Evolutionary conservation across 345 rosid species (phyloP).

Genomic region (Eucalyptus pumila): DNA sequence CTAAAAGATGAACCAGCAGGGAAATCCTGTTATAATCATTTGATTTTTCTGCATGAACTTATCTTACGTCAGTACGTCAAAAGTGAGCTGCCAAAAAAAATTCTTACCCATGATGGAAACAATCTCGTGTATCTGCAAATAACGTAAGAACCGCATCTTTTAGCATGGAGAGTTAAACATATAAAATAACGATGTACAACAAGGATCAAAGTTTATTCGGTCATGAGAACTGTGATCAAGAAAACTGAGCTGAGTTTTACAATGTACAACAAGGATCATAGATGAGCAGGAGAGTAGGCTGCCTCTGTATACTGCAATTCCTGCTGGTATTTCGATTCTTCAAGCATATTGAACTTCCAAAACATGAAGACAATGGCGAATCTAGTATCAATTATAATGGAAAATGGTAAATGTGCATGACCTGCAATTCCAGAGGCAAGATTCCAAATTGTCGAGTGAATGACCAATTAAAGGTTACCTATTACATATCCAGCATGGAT

Average conservation of each 20-base stretch:
- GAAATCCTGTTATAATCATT: not conserved
- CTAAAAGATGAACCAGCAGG: conserved; percentile 44
- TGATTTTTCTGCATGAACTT: not conserved
- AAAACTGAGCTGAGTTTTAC: not conserved
- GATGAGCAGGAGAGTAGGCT: not conserved
- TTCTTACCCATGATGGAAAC: conserved; percentile 71
- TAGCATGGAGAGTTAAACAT: conserved; percentile 8
- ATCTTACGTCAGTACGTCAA: not conserved
- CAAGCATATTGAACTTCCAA: conserved; percentile 14
- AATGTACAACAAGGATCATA: not conserved
- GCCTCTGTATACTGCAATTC: conserved; percentile 15
- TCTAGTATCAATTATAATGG: not conserved
- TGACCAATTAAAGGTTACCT: not conserved
- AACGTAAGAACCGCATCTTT: conserved; percentile 58
- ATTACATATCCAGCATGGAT: conserved; percentile 24
- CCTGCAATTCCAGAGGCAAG: not conserved
- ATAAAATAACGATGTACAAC: not conserved
- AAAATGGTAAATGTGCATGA: not conserved
- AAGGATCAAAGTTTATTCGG: too few relatives aligned
- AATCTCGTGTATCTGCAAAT: conserved; percentile 76
- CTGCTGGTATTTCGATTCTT: conserved; percentile 18
- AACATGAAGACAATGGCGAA: not conserved
- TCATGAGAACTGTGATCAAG: too few relatives aligned
- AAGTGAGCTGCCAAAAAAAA: not conserved
- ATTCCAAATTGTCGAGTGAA: not conserved